phyloP scores from a whole-genome alignment of 345 rosid genomes.

The Syzygium grande region DNA sequence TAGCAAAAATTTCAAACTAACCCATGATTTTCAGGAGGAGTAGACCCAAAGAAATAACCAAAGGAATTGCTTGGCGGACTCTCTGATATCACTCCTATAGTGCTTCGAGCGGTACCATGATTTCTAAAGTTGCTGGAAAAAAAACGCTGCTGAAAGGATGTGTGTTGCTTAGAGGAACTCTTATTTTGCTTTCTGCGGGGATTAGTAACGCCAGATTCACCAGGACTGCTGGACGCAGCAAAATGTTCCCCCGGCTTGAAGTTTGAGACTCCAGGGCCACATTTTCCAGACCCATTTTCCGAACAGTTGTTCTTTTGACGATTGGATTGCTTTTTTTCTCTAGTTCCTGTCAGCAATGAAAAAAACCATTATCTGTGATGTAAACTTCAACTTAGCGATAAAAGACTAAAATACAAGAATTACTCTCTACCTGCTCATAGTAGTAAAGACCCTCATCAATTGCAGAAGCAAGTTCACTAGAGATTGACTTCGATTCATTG shows the following conservation, averaged over 20 bases:
- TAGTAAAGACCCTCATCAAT: slow-evolving; percentile 92
- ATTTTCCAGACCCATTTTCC: slow-evolving; percentile 29
- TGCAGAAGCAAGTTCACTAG: slow-evolving; percentile 74
- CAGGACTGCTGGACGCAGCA: slow-evolving; percentile 34
- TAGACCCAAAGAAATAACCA: slow-evolving; percentile 93
- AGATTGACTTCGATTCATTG: slow-evolving; percentile 41
- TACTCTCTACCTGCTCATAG: slow-evolving; percentile 70
- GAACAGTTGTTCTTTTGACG: slow-evolving; percentile 40
- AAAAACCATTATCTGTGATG: neutral
- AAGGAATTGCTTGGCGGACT: slow-evolving; percentile 94
- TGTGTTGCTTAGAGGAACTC: slow-evolving; percentile 52
- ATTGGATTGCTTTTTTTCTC: slow-evolving; percentile 45
- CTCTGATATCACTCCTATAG: slow-evolving; percentile 61
- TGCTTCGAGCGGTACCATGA: slow-evolving; percentile 44
- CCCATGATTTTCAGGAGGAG: slow-evolving; percentile 92
- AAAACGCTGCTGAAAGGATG: slow-evolving; percentile 59
- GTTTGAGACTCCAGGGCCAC: slow-evolving; percentile 41
- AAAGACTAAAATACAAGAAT: neutral
- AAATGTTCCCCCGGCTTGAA: slow-evolving; percentile 40
- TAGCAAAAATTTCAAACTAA: slow-evolving; percentile 26
- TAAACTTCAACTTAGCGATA: neutral
- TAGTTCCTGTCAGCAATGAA: slow-evolving; percentile 49
- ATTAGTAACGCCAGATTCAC: slow-evolving; percentile 44
- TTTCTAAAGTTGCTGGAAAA: slow-evolving; percentile 75
- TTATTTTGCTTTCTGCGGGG: slow-evolving; percentile 59